phyloP scores from a whole-genome alignment of 2,329 filamentous ascomycete species.

The Beauveria sp. region DNA sequence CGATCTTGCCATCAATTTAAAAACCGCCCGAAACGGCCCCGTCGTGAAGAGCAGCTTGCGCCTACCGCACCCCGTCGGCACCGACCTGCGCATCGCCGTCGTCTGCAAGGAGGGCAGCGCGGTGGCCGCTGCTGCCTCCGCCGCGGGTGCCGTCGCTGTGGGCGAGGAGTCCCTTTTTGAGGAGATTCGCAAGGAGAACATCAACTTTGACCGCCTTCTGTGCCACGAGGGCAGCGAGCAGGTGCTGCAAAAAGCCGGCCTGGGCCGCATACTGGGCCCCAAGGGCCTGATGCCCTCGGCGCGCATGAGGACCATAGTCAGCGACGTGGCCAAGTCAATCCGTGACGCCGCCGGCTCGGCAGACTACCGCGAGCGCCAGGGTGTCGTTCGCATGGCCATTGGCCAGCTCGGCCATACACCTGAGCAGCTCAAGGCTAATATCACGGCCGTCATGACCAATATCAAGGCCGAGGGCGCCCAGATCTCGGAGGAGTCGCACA shows the following conservation, averaged over 20 bases:
- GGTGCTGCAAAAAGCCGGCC: constrained; percentile 70
- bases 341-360: constrained; percentile 75
- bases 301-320: constrained; percentile 84
- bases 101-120: constrained; percentile 78
- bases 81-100: constrained; percentile 81
- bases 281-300: constrained; percentile 85
- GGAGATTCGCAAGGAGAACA: constrained; percentile 61
- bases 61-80: constrained; percentile 83
- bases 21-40: constrained; percentile 76
- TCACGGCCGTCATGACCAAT: constrained; percentile 66
- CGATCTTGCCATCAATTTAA: constrained; percentile 76
- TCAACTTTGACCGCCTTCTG: constrained; percentile 84
- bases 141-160: constrained; percentile 72
- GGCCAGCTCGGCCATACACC: constrained; percentile 86
- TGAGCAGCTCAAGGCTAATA: constrained; percentile 75
- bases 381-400: constrained; percentile 81
- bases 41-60: constrained; percentile 81
- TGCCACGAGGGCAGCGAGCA: constrained; percentile 73
- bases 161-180: constrained; percentile 84
- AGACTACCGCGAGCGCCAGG: constrained; percentile 78
- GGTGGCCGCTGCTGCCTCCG: constrained; percentile 63
- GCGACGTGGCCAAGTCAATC: constrained; percentile 66
- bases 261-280: constrained; percentile 80
- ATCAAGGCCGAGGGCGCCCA: constrained; percentile 72
- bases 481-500: constrained; percentile 48